These are phyloP conservation scores for Fraxinus angustifolia DNA, from an alignment of 305 asterid genomes.

Conservation along the genomic window DNA sequence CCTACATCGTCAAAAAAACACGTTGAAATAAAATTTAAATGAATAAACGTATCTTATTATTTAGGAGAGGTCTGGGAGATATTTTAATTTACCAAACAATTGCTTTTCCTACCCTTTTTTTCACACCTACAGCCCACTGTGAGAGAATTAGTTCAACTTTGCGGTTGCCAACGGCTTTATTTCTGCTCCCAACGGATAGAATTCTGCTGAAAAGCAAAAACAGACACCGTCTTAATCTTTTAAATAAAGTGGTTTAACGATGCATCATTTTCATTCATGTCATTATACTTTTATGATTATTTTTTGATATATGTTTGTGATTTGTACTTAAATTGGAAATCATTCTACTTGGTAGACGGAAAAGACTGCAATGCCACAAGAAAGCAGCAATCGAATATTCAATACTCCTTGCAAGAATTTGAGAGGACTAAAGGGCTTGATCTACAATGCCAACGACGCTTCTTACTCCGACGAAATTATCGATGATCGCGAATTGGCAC, in stretches of 20 bases:
- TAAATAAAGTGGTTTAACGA: conserved; percentile 8
- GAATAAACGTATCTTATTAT: neutral
- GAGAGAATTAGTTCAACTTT: no score
- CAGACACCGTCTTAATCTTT: neutral
- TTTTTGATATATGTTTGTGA: neutral
- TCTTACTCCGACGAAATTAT: conserved; percentile 33
- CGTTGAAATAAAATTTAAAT: neutral
- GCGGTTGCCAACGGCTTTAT: no score
- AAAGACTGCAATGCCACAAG: conserved; percentile 35
- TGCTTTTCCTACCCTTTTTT: no score
- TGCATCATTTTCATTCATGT: neutral
- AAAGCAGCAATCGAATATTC: conserved; percentile 27
- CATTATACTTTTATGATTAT: neutral
- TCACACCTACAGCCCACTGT: no score
- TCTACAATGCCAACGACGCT: conserved; percentile 25
- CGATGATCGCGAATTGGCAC: conserved; percentile 44
- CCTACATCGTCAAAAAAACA: neutral
- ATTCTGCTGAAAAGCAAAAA: no score
- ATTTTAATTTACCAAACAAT: no score
- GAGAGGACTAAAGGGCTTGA: conserved; percentile 42
- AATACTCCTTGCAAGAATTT: conserved; percentile 38
- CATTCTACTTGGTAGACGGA: neutral
- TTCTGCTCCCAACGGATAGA: no score
- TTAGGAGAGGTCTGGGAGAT: no score
- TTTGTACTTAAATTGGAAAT: neutral